These are phyloP conservation scores for Ormosia semicastrata DNA, from an alignment of 306 rosid species.

Conservation along the genomic window DNA sequence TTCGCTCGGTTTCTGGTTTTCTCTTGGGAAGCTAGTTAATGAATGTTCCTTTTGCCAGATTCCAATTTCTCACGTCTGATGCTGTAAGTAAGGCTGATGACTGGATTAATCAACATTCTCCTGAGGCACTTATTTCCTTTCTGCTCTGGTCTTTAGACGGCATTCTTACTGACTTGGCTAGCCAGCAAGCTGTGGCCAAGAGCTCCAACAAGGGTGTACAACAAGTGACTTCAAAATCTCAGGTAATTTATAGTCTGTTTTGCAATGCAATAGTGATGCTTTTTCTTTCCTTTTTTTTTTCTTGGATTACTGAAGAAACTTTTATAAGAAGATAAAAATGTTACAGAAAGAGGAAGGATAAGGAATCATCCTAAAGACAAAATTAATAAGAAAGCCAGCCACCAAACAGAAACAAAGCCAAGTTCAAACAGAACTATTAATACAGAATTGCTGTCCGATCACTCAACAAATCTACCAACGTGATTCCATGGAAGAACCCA, in stretches of 20 bases:
- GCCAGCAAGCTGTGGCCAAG: constrained; percentile 62
- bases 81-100: constrained; percentile 77
- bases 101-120: constrained; percentile 66
- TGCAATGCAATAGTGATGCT: neutral
- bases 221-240: constrained; percentile 72
- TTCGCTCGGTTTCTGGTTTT: constrained; percentile 3
- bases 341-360: neutral
- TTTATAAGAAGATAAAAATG: neutral
- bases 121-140: constrained; percentile 63
- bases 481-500: no score
- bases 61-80: constrained; percentile 72
- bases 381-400: neutral
- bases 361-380: neutral
- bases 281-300: neutral
- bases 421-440: no score
- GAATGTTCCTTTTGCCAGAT: constrained; percentile 42
- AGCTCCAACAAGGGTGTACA: constrained; percentile 73
- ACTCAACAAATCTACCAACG: no score
- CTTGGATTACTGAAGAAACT: neutral
- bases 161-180: constrained; percentile 64
- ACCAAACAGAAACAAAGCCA: no score
- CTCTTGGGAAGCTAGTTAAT: neutral
- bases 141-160: constrained; percentile 73
- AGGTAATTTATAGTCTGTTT: constrained; percentile 48
- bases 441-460: no score